Base-by-base conservation (phyloP, 2,329 filamentous ascomycete genomes). In the Laburnicola sp. region DNA sequence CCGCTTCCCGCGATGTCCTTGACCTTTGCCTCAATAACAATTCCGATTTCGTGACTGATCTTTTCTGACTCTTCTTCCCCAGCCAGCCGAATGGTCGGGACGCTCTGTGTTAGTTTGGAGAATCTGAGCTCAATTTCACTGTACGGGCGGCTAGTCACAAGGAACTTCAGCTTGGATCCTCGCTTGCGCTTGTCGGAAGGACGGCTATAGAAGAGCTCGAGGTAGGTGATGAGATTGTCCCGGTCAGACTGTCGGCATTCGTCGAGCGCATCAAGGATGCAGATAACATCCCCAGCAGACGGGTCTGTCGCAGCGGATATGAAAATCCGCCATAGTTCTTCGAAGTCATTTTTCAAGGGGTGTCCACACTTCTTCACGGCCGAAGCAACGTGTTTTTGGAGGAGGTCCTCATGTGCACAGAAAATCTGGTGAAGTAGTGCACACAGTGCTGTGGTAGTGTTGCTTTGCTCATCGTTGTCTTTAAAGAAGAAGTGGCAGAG, bases 401-500 rank as follows among this genome's bases (percentile, higher is more conserved):
- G 39, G 0, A 74, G 59, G 10, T 30, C 30, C 4, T 48, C 26
- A n/a, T 56, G 3, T 9, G 60, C 59, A 31, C 58, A 52, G 7
- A 44, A 45, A 0, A 76, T 56, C 43, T 76, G 71, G 57, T 75
- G 71, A 0, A 76, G 60, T 10, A 75, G 25, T 5, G 70, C 66
- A 35, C 66, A 74, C 0, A 76, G 38, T 3, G 70, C 73, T 4
- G 22, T 59, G 6, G 50, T 36, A 34, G 69, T 35, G 31, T 43
- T 56, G 23, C 69, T 66, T 45, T 75, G 69, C 2, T 68, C 57
- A 0, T 69, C 58, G 35, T 74, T 69, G 30, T 74, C 69, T 39
- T 74, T 75, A 57, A 75, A 76, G 55, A 73, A 76, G 54, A 67
- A 74, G 44, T 68, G 73, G 4, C 68, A 59, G 1, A 62, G 61